Conservation (phyloP, 495 filamentous ascomycete species). For the Penicillium verhagenii region DNA sequence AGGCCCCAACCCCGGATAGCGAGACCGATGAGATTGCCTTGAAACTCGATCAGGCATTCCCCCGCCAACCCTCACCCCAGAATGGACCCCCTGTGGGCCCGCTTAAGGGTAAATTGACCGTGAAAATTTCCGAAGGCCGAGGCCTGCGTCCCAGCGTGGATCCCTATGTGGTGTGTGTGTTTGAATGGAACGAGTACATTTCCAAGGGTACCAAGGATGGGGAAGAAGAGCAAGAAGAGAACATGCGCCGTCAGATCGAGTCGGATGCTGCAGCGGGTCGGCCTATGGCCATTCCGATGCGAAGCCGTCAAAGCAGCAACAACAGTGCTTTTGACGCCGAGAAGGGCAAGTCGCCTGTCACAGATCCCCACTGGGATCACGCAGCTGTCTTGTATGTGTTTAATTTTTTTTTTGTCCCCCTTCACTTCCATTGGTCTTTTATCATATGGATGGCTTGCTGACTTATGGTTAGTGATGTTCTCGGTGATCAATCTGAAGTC, state of each 20-base stretch:
- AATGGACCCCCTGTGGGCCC: slow-evolving; percentile 64
- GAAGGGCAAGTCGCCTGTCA: slow-evolving; percentile 66
- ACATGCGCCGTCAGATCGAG: slow-evolving; percentile 47
- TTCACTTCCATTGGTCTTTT: no score
- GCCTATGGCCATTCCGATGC: slow-evolving; percentile 10
- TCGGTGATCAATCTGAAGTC: slow-evolving; percentile 86
- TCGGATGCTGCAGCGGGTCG: slow-evolving; percentile 49
- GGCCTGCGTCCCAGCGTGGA: slow-evolving; percentile 78
- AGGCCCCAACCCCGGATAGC: slow-evolving; percentile 25
- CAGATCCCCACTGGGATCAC: slow-evolving; percentile 92
- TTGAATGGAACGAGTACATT: slow-evolving; percentile 94
- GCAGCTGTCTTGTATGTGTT: slow-evolving; percentile 95
- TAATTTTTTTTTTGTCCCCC: slow-evolving; percentile 23
- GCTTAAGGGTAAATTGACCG: slow-evolving; percentile 83
- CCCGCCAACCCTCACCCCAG: slow-evolving; percentile 35
- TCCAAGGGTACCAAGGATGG: slow-evolving; percentile 74
- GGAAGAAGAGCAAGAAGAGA: slow-evolving; percentile 55
- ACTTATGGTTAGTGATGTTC: slow-evolving; percentile 71
- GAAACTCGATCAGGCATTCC: slow-evolving; percentile 46
- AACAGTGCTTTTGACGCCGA: slow-evolving; percentile 76
- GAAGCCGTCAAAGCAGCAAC: slow-evolving; percentile 72
- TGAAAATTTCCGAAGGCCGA: slow-evolving; percentile 81
- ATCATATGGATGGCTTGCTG: slow-evolving; percentile 14
- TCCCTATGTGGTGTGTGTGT: slow-evolving; percentile 95
- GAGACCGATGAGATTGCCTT: slow-evolving; percentile 41